Evolutionary conservation across 257 asterid genomes (phyloP).

Genomic region (Gynochthodes officinalis): DNA sequence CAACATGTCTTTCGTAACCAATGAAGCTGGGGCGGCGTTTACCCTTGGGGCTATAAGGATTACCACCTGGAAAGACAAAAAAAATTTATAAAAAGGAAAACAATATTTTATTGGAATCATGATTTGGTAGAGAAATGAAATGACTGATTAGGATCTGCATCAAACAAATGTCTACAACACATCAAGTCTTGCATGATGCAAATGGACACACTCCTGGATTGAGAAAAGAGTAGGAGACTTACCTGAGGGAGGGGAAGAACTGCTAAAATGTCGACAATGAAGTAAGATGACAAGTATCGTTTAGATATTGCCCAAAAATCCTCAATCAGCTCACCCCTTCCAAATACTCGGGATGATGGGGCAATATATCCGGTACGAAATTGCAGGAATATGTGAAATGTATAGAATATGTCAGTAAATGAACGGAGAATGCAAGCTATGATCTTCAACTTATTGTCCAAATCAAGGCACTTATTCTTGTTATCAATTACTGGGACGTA

Average conservation of each 20-base stretch:
- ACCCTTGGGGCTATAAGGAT: constrained; percentile 30
- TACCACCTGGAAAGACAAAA: constrained; percentile 33
- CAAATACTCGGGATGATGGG: constrained; percentile 55
- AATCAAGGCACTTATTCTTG: constrained; percentile 34
- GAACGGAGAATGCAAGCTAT: constrained; percentile 55
- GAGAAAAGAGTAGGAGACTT: not conserved
- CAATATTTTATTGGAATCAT: not conserved
- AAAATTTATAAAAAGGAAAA: not conserved
- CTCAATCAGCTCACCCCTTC: constrained; percentile 60
- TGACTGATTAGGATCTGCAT: not conserved
- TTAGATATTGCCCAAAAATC: constrained; percentile 53
- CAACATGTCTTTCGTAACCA: constrained; percentile 38
- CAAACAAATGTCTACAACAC: not conserved
- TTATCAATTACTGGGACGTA: constrained; percentile 51
- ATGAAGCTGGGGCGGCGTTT: constrained; percentile 36
- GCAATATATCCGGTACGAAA: constrained; percentile 59
- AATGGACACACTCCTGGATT: not conserved
- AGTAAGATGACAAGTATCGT: constrained; percentile 47
- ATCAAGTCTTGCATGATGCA: constrained; percentile 3
- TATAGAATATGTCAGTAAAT: constrained; percentile 46
- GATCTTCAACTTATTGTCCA: constrained; percentile 40
- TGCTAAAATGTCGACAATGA: constrained; percentile 51
- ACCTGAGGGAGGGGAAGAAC: constrained; percentile 79
- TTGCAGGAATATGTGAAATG: constrained; percentile 52
- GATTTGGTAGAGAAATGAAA: not conserved